Percentiles rank a stretch among this genome's conserved stretches.
phyloP scores from a whole-genome alignment of 2,329 filamentous ascomycete genomes.

The Ophiostoma ulmi region DNA sequence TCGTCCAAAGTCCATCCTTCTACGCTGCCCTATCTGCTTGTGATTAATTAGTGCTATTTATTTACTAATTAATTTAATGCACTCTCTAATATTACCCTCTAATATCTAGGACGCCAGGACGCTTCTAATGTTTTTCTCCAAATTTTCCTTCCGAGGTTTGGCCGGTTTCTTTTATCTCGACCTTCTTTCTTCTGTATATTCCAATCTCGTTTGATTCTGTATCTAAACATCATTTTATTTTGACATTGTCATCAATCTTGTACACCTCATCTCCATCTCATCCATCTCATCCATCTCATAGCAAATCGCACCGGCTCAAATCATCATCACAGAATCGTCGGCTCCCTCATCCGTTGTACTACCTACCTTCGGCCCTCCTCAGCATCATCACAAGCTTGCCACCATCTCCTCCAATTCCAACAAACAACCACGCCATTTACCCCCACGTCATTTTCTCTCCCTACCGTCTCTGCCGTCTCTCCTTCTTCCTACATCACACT shows the following conservation, averaged over 20 bases:
- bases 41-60: neutral
- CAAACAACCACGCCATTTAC: slow-evolving; percentile 4
- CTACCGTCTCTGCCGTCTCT: neutral
- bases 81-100: neutral
- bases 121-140: neutral
- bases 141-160: slow-evolving; percentile 20
- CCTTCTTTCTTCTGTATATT: neutral
- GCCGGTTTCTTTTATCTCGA: slow-evolving; percentile 15
- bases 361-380: neutral
- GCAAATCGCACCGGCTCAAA: neutral
- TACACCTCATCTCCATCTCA: neutral
- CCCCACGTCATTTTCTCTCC: neutral
- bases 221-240: neutral
- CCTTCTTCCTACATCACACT: neutral
- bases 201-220: neutral
- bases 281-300: neutral
- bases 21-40: neutral
- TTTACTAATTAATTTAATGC: neutral
- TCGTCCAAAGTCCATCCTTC: neutral
- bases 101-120: neutral
- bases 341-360: neutral
- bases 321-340: neutral
- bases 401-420: neutral
- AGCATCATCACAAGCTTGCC: slow-evolving; percentile 5
- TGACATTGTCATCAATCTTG: neutral